Evolutionary conservation across 305 asterid species (phyloP).

Genomic region (Plantago coronopus): DNA sequence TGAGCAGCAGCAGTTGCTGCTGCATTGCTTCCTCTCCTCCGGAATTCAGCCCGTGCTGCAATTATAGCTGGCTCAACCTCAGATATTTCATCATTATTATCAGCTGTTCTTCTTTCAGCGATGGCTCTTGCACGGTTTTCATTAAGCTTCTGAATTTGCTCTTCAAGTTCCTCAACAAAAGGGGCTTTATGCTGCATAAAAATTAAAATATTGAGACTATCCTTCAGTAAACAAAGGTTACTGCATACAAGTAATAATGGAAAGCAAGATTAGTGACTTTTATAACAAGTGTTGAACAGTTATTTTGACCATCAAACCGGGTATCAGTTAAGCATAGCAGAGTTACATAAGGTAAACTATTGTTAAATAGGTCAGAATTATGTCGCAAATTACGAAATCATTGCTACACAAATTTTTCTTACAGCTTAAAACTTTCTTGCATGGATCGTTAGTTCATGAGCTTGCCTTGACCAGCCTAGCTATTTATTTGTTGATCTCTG

Average conservation of each 20-base stretch:
- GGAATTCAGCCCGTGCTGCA: conserved; percentile 63
- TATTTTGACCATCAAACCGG: neutral
- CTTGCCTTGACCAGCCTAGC: too few species aligned
- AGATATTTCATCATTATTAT: conserved; percentile 68
- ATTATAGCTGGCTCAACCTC: conserved; percentile 70
- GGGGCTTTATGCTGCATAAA: conserved; percentile 83
- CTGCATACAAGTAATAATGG: neutral
- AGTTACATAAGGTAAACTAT: too few species aligned
- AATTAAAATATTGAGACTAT: conserved; percentile 7
- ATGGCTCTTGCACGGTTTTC: conserved; percentile 79
- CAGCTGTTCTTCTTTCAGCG: conserved; percentile 73
- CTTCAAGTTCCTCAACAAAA: conserved; percentile 88
- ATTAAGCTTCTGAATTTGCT: conserved; percentile 78
- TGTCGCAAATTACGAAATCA: too few species aligned
- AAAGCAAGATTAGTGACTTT: neutral
- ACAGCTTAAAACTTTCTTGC: too few species aligned
- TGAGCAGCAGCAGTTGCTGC: conserved; percentile 64
- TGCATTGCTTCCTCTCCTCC: conserved; percentile 47
- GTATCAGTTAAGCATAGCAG: neutral
- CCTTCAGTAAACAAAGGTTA: neutral
- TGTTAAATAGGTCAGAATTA: too few species aligned
- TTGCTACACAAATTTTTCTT: too few species aligned
- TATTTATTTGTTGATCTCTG: too few species aligned
- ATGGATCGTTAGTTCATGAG: too few species aligned
- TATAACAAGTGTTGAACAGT: neutral